Base-by-base conservation (phyloP, 192 early-diverging fungal genomes). In the Backusella psychrophila region DNA sequence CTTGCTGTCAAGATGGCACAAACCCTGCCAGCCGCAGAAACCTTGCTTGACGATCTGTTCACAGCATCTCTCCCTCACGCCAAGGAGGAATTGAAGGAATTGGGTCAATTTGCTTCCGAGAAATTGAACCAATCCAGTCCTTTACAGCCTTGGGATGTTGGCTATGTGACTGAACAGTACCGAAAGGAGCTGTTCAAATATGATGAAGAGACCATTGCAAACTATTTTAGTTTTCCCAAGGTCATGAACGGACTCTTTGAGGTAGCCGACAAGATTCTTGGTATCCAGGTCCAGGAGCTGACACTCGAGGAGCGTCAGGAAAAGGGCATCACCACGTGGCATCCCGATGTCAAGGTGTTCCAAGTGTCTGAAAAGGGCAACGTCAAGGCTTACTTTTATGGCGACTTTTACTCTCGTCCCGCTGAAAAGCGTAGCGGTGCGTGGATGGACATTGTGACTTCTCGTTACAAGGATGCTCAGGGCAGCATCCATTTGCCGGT, bases 1-100 rank as follows among this genome's bases (percentile, higher is more conserved):
- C 80, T 90, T 1, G 81, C 85, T 12, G 83, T 80, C 52, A 90
- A 90, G 67, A 90, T 90, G 89, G 89, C 89, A 3, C 79, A 80
- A 3, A 82, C 42, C 12, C 53, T 87, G 1, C 73, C 77, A 1
- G 75, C 86, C 0, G 89, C 85, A 0, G 77, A 84, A n/a, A 65
- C 78, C 1, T 69, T 90, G 1, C 69, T 90, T 3, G 81, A 88
- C 19, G 63, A 76, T 17, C 73, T 90, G 6, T 85, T 86, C 49
- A 34, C 74, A 7, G 82, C 89, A 14, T 86, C 89, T 3, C 65
- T 83, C 9, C 76, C 82, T 3, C 72, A 78, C 6, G 89, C 86
- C 19, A 75, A 84, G 14, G 53, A 69, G 31, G 89, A 90, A 33
- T 42, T 87, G 8, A 80, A 72, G 0, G 73, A 79, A 9, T 38